Evolutionary conservation across 2,329 filamentous ascomycete genomes (phyloP), one percentile per base, ranked within the genome.

Genomic region (Penicillium sp.): DNA sequence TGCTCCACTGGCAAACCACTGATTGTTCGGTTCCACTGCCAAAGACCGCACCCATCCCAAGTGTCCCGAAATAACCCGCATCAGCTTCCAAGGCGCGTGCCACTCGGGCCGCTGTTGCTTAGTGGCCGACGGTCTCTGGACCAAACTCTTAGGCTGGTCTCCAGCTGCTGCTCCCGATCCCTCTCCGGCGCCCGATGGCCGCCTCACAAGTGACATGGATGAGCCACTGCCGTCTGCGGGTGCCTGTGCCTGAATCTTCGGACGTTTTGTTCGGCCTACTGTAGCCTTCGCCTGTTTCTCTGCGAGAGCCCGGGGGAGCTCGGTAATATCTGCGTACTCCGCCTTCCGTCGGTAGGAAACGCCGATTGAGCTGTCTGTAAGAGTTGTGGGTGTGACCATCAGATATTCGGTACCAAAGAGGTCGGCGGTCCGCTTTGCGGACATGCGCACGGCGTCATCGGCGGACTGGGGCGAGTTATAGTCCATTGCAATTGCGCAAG

Each of bases 81-180:
- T 95, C 58, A 97, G 81, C 82, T 97, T 97, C 94, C 95, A 99
- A 13, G 95, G 95, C 59, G 92, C 85, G 73, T 99, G 94, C 94
- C 94, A 99, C 56, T 97, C 89, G 1, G 95, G 95, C 72, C 88
- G 91, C 55, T 86, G 81, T 65, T 88, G 86, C 64, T 84, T 79
- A 53, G 87, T 82, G 39, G 74, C 74, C 16, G 82, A 84, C 40
- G 86, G 84, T 64, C 85, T 81, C 56, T 85, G 79, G 18, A 89
- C 83, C 55, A 89, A 72, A 62, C 84, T 85, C 55, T 80, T 82
- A 5, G 83, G 83, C 61, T 85, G 84, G 29, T 69, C 67, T 35
- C 68, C 73, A 35, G 40, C 72, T 14, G 70, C 65, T 14, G 77
- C 78, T 29, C 24, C 24, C 24, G 64, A 65, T 7, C 68, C 66